A percentile compares a stretch with the other conserved stretches of the same genome.
These are phyloP conservation scores for Chenopodium album DNA, from an alignment of 148 eudicot species.

Conservation along the genomic window DNA sequence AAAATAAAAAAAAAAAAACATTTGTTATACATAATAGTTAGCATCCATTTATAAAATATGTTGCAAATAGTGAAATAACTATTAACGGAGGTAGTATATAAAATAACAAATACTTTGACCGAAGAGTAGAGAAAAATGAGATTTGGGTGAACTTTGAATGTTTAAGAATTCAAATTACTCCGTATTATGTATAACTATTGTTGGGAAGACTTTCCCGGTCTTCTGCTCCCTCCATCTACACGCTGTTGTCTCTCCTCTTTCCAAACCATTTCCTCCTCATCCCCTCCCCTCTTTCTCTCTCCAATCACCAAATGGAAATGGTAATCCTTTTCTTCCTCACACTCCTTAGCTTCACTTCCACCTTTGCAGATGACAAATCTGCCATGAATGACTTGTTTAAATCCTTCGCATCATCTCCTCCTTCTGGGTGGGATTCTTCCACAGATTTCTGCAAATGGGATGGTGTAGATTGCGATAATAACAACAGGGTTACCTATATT, in stretches of 20 bases:
- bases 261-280: too few relatives aligned
- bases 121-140: too few relatives aligned
- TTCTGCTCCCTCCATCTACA: not conserved
- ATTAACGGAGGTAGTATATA: too few relatives aligned
- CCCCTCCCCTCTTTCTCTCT: not conserved
- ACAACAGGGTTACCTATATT: not conserved
- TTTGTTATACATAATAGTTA: too few relatives aligned
- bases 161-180: too few relatives aligned
- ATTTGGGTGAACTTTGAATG: too few relatives aligned
- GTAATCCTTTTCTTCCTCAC: not conserved
- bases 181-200: not conserved
- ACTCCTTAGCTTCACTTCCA: not conserved
- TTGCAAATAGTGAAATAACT: too few relatives aligned
- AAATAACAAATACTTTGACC: too few relatives aligned
- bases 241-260: too few relatives aligned
- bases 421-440: not conserved
- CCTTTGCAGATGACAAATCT: not conserved
- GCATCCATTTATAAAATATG: too few relatives aligned
- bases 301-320: not conserved
- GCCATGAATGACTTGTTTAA: not conserved
- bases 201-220: not conserved
- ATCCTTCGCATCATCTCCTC: not conserved
- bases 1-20: too few relatives aligned
- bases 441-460: slow-evolving; percentile 3
- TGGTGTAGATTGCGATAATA: not conserved